Percentiles rank a stretch among this genome's conserved stretches.
These are phyloP conservation scores for Colletotrichum abscissum DNA, from an alignment of 2,329 filamentous ascomycete species.

Conservation along the genomic window DNA sequence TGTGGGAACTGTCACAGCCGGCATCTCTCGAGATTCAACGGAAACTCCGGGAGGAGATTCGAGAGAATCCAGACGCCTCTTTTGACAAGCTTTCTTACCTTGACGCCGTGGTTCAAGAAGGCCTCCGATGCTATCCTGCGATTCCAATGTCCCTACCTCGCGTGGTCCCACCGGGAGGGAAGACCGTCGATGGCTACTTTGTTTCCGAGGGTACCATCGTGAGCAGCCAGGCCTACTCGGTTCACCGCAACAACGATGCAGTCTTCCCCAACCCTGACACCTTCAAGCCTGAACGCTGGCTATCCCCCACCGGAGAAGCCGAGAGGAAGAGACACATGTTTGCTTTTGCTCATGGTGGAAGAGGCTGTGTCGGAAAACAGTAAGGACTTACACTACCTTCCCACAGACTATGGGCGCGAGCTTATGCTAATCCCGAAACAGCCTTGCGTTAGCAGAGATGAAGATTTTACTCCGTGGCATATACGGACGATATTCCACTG, in stretches of 20 bases:
- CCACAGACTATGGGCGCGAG: slow-evolving; percentile 37
- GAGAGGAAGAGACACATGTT: slow-evolving; percentile 73
- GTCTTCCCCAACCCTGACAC: slow-evolving; percentile 82
- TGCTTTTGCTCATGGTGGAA: slow-evolving; percentile 72
- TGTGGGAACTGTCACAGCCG: slow-evolving; percentile 76
- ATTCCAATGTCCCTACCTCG: slow-evolving; percentile 75
- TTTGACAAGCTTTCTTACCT: slow-evolving; percentile 67
- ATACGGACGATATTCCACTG: background rate
- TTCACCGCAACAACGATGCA: slow-evolving; percentile 67
- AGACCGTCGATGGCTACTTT: slow-evolving; percentile 64
- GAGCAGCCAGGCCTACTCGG: slow-evolving; percentile 70
- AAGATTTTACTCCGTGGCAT: slow-evolving; percentile 10
- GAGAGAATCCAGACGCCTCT: slow-evolving; percentile 47
- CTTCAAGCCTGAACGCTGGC: slow-evolving; percentile 87
- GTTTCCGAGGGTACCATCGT: slow-evolving; percentile 66
- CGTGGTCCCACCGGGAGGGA: slow-evolving; percentile 64
- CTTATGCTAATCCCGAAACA: background rate
- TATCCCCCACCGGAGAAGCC: slow-evolving; percentile 77
- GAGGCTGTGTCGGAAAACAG: slow-evolving; percentile 76
- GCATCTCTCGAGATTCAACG: slow-evolving; percentile 61
- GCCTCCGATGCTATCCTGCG: slow-evolving; percentile 69
- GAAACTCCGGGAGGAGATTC: slow-evolving; percentile 64
- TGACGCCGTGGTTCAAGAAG: slow-evolving; percentile 72
- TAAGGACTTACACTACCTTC: slow-evolving; percentile 53
- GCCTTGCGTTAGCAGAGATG: slow-evolving; percentile 27